Base-by-base conservation (phyloP, 2,329 filamentous ascomycete genomes). In the Aspergillus carbonarius region DNA sequence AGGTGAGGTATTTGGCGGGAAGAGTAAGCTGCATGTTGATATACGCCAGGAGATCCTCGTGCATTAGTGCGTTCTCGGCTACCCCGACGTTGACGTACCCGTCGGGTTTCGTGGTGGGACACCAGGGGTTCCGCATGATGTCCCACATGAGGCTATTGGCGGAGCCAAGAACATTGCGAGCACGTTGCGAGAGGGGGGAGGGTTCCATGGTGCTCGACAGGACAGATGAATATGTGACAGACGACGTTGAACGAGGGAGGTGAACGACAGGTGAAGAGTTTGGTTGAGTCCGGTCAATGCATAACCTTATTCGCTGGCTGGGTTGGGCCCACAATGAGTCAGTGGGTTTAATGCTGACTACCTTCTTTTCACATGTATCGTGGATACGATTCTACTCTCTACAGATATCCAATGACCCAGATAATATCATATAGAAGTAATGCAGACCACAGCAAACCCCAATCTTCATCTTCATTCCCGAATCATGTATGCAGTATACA, bases 41-140 rank as follows among this genome's bases (percentile, higher is more conserved):
- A 79, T 79, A 79, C 18, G 76, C 64, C 1, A 75, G 67, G 3
- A 84, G 72, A 3, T 72, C 65, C 17, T 75, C 64, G 56, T 83
- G 81, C 81, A 84, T 82, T 42, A 84, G 74, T 0, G 70, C 68
- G 64, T 84, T 84, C 66, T 84, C 82, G 5, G 82, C 82, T 1
- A 84, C 72, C 1, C 81, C 82, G 0, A 85, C 73, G 58, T 78
- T 82, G 32, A 83, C 70, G 59, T 78, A 82, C 25, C 82, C 82
- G 13, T 69, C 62, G 0, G 69, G 69, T 40, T 71, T 71, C 17
- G 57, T 65, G 2, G 58, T 17, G n/a, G 76, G 73, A 54, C 81
- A 63, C 73, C 76, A 84, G 5, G 77, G 67, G 60, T 84, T 73
- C 7, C 69, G 66, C 40, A 83, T 67, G 39, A 83, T 72, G 10